phyloP scores from a whole-genome alignment of 169 alveolate genomes.

The Plasmodium cynomolgi region DNA sequence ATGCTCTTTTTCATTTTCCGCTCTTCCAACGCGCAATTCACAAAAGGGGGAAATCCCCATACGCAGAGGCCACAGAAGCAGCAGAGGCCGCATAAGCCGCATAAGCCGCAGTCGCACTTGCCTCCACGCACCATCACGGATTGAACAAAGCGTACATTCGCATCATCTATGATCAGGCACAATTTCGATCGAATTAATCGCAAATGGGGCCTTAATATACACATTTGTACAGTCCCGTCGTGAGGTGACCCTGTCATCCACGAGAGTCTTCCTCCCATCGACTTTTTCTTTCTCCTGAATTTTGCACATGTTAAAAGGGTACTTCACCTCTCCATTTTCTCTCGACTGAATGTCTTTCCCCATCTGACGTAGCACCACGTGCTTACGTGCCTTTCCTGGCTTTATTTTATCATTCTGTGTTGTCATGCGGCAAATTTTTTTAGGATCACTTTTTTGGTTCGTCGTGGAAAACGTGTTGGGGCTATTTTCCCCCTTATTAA shows the following conservation, averaged over 20 bases:
- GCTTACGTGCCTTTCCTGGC: background rate
- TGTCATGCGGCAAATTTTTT: background rate
- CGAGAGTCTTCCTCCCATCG: background rate
- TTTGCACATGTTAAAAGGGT: background rate
- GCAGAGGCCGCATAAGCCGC: too few species aligned
- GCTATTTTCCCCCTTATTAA: background rate
- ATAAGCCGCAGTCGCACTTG: background rate
- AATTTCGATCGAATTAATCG: background rate
- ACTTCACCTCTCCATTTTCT: background rate
- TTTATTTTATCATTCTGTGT: background rate
- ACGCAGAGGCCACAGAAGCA: background rate
- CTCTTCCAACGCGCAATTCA: background rate
- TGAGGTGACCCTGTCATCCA: background rate
- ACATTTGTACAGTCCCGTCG: background rate
- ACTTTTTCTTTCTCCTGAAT: background rate
- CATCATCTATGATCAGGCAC: background rate
- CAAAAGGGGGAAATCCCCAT: background rate
- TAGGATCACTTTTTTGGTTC: background rate
- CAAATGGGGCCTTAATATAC: background rate
- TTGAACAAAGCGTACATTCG: background rate
- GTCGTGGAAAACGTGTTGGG: background rate
- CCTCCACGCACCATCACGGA: background rate
- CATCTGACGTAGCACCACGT: background rate
- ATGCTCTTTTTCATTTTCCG: background rate
- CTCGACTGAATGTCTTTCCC: background rate